Evolutionary conservation across 2,329 filamentous ascomycete species (phyloP), one percentile per base, ranked within the genome.

Genomic region (Botryotinia narcissicola): DNA sequence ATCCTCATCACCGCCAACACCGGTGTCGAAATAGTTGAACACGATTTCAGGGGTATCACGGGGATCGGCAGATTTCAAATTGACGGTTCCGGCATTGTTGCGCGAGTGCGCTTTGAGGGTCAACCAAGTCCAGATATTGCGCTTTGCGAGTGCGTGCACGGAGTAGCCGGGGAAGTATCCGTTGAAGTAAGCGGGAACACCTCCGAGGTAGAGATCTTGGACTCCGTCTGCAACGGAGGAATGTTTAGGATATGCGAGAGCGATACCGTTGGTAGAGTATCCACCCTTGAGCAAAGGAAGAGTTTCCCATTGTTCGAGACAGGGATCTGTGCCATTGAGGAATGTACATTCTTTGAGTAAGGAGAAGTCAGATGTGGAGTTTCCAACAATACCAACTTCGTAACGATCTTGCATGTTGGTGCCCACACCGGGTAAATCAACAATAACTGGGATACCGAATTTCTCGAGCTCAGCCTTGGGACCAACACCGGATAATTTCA

Each of bases 41-140:
- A 83, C 83, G 76, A 93, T 91, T 4, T 86, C 80, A 0, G 92
- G 92, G 7, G 85, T 83, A 73, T 92, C 90, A 1, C 87, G 86
- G 0, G 91, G 91, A 78, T 93, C 87, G 0, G 86, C 82, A 0
- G 88, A 90, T 29, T 83, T 84, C 12, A 94, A 86, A 6, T 81
- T 86, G 6, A 94, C 90, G 2, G 85, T 86, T 16, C 92, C 92
- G 6, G 85, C 86, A 0, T 78, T 82, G 74, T 92, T 92, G 73
- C 88, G 86, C 0, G 90, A 85, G 77, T 91, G 89, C 0, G 87
- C 86, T 81, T 91, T 91, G 3, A 76, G 35, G n/a, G 72, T 70
- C 35, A 70, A 32, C 72, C 66, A 73, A 22, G 42, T 44, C 72
- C 76, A 71, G 75, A 57, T 75, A n/a, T 51, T 67, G 70, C 18